Conservation (phyloP, 2,329 filamentous ascomycete species). For the Aspergillus jensenii region DNA sequence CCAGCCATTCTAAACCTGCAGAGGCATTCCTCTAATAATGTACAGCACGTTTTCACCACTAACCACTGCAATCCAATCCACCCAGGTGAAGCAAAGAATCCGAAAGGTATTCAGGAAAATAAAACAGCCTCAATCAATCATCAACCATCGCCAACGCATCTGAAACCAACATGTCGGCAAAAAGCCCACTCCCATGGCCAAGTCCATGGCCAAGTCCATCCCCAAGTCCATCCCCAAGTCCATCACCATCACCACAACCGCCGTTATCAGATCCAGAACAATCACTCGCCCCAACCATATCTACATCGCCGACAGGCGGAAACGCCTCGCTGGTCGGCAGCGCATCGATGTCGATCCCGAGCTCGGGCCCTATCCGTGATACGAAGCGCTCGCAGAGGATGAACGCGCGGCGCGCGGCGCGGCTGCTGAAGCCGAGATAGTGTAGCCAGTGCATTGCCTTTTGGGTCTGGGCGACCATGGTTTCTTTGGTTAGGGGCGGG, state of each 20-base stretch:
- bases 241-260: no score
- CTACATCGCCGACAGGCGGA: not conserved
- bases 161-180: not conserved
- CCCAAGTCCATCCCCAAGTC: not conserved
- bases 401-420: slow-evolving; percentile 37
- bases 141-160: slow-evolving; percentile 9
- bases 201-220: not conserved
- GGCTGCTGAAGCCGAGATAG: slow-evolving; percentile 29
- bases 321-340: slow-evolving; percentile 25
- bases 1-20: no score
- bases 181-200: not conserved
- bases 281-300: not conserved
- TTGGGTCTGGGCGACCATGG: slow-evolving; percentile 21
- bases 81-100: not conserved
- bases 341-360: slow-evolving; percentile 32
- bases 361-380: slow-evolving; percentile 27
- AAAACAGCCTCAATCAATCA: not conserved
- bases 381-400: slow-evolving; percentile 33
- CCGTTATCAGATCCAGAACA: not conserved
- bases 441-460: slow-evolving; percentile 43
- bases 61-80: no score
- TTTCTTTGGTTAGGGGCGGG: no score
- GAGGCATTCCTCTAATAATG: no score
- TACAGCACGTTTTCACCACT: no score
- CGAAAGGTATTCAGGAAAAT: not conserved